Conservation (phyloP, 176 grass and related monocot genomes). For the Ensete ventricosum region DNA sequence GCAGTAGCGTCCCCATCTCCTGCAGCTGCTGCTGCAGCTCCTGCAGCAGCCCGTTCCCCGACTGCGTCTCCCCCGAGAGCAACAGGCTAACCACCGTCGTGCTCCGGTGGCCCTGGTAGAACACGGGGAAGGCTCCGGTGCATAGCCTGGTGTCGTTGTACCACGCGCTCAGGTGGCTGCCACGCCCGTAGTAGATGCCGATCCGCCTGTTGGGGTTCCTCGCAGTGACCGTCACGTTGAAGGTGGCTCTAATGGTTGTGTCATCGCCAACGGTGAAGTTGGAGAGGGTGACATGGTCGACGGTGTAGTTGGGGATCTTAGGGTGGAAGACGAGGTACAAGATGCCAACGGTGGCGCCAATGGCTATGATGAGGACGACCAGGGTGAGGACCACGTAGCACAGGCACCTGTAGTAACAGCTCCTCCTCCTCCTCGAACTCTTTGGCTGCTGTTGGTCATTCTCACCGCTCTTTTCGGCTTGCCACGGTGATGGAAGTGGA, state of each 20-base stretch:
- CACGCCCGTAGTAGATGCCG: constrained; percentile 68
- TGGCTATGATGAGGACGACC: constrained; percentile 25
- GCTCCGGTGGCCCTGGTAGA: constrained; percentile 86
- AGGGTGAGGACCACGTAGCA: constrained; percentile 43
- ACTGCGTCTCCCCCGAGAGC: constrained; percentile 36
- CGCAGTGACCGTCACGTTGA: constrained; percentile 50
- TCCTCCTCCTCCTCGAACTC: constrained; percentile 17
- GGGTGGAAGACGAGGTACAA: constrained; percentile 75
- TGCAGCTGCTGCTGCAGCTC: constrained; percentile 25
- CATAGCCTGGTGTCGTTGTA: constrained; percentile 65
- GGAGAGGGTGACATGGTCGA: constrained; percentile 45
- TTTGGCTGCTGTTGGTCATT: neutral
- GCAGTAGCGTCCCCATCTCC: constrained; percentile 40
- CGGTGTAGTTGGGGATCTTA: constrained; percentile 68
- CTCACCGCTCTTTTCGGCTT: constrained; percentile 9
- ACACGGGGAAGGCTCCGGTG: constrained; percentile 49
- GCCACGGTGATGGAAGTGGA: constrained; percentile 9
- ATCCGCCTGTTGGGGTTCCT: constrained; percentile 73
- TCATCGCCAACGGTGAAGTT: constrained; percentile 39
- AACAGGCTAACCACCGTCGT: constrained; percentile 34
- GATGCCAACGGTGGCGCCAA: constrained; percentile 63
- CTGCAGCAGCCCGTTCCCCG: constrained; percentile 33
- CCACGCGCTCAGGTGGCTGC: constrained; percentile 38
- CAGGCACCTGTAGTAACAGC: constrained; percentile 55
- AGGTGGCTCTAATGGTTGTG: constrained; percentile 28